These are phyloP conservation scores for Porcisia deanei DNA, from an alignment of 208 protist species.

Conservation along the genomic window DNA sequence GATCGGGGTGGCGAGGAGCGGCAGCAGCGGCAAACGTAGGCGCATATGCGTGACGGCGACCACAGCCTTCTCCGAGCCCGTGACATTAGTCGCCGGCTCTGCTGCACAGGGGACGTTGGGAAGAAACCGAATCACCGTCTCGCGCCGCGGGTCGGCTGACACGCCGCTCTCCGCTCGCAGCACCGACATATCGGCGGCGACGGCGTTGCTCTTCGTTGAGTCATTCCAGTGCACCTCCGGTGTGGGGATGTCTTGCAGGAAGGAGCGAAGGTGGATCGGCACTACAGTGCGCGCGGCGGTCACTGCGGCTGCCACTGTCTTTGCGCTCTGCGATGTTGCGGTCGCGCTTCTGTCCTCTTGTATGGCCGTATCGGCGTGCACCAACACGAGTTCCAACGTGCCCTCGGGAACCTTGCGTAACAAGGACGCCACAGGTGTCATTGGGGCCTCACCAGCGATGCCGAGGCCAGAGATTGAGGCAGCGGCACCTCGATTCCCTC, in stretches of 20 bases:
- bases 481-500: not conserved
- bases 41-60: constrained; percentile 18
- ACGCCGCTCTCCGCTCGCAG: constrained; percentile 15
- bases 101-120: not conserved
- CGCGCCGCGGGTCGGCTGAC: constrained; percentile 22
- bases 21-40: constrained; percentile 52
- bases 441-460: not conserved
- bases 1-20: constrained; percentile 47
- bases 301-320: not conserved
- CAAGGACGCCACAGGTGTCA: not conserved
- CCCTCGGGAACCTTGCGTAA: constrained; percentile 12
- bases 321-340: not conserved
- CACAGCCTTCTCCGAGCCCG: not conserved
- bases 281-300: constrained; percentile 29
- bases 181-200: not conserved
- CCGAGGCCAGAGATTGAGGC: not conserved
- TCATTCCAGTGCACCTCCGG: constrained; percentile 19
- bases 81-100: not conserved
- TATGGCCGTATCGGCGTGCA: constrained; percentile 10
- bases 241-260: constrained; percentile 15
- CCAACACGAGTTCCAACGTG: constrained; percentile 22
- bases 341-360: not conserved
- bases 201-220: not conserved
- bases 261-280: constrained; percentile 23
- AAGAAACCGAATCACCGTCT: constrained; percentile 26